phyloP scores from a whole-genome alignment of 2,329 filamentous ascomycete genomes.

The Bertia moriformis region DNA sequence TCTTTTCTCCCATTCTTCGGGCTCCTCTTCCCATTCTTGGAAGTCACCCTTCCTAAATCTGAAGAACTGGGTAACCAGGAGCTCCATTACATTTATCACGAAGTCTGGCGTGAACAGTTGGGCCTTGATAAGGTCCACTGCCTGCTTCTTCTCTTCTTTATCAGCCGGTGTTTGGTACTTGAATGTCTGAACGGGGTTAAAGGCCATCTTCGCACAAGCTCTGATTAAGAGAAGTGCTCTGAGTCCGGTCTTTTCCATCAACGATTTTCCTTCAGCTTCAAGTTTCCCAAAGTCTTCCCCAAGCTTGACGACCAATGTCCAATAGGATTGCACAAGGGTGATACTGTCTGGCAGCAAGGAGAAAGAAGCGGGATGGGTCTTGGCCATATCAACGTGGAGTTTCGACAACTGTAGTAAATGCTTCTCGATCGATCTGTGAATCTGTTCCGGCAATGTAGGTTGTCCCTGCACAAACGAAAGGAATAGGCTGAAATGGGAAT shows the following conservation, averaged over 20 bases:
- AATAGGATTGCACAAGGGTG: conserved; percentile 42
- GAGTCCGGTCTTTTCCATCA: conserved; percentile 42
- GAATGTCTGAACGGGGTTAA: conserved; percentile 46
- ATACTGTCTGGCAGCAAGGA: conserved; percentile 42
- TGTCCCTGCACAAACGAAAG: conserved; percentile 18
- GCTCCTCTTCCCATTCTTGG: conserved; percentile 52
- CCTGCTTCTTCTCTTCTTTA: conserved; percentile 22
- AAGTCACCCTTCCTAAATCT: conserved; percentile 46
- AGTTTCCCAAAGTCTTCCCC: conserved; percentile 12
- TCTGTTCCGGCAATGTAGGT: background rate
- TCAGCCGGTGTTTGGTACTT: conserved; percentile 33
- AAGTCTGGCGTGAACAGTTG: conserved; percentile 41
- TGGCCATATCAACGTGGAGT: conserved; percentile 50
- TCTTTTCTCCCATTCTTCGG: conserved; percentile 54
- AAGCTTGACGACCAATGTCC: conserved; percentile 38
- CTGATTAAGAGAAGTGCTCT: conserved; percentile 46
- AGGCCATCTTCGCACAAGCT: conserved; percentile 51
- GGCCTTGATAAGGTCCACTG: conserved; percentile 36
- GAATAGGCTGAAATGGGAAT: conserved; percentile 37
- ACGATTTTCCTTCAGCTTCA: conserved; percentile 13
- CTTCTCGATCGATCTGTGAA: conserved; percentile 32
- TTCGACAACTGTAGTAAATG: conserved; percentile 51
- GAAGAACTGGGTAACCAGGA: conserved; percentile 49
- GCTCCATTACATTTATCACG: conserved; percentile 45
- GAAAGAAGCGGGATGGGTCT: conserved; percentile 44